Evolutionary conservation across 2,329 filamentous ascomycete species (phyloP).

Genomic region (Fusarium euwallaceae): DNA sequence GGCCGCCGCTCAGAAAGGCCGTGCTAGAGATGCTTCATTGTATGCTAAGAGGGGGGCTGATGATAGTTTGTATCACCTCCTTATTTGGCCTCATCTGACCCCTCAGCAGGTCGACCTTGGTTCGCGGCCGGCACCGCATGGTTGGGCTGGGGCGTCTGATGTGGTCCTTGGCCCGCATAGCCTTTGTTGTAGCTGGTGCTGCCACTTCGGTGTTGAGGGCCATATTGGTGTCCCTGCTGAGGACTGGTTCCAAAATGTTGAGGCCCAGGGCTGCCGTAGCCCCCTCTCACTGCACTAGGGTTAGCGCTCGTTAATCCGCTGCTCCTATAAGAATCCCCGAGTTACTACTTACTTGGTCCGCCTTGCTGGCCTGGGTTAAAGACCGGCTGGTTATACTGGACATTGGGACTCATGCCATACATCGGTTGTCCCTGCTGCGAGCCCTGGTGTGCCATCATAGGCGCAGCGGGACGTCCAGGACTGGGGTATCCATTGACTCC

Average conservation of each 20-base stretch:
- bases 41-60: conserved; percentile 27
- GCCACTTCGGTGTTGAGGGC: conserved; percentile 67
- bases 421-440: conserved; percentile 89
- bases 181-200: conserved; percentile 68
- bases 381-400: conserved; percentile 81
- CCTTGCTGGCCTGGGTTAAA: conserved; percentile 76
- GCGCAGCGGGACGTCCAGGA: conserved; percentile 81
- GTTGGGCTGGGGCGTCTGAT: conserved; percentile 55
- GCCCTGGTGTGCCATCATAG: conserved; percentile 95
- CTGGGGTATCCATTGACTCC: conserved; percentile 88
- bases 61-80: conserved; percentile 23
- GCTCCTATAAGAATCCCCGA: conserved; percentile 8
- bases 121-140: conserved; percentile 53
- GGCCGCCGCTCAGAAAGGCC: conserved; percentile 39
- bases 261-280: conserved; percentile 69
- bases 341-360: conserved; percentile 79
- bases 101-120: conserved; percentile 53
- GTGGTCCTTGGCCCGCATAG: conserved; percentile 60
- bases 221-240: conserved; percentile 74
- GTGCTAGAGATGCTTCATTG: conserved; percentile 42
- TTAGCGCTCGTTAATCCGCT: conserved; percentile 51
- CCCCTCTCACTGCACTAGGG: conserved; percentile 68
- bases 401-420: conserved; percentile 81
- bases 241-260: conserved; percentile 76
- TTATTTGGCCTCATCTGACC: conserved; percentile 62